Evolutionary conservation across 2,329 filamentous ascomycete species (phyloP), one percentile per base, ranked within the genome.

Genomic region (Fusarium newnesense): DNA sequence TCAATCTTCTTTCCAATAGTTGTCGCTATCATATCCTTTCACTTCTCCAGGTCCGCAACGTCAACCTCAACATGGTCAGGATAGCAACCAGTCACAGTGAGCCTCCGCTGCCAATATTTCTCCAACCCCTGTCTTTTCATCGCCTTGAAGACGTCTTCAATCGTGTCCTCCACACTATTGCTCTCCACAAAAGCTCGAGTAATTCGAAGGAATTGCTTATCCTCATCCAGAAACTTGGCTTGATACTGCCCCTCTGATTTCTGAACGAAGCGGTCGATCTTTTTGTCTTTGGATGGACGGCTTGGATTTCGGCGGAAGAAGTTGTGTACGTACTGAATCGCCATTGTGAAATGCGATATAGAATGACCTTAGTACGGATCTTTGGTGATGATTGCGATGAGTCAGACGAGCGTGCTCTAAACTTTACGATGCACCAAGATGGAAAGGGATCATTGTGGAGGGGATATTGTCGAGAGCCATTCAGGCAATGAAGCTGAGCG

Each of bases 331-430:
- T 50, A 50, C 30, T 50, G 47, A 50, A 32, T 50, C 21, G 30
- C 8, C 47, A 34, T 50, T 2, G 10, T n/a, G 21, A 9, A 32
- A 12, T 7, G 28, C 12, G 15, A n/a, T 15, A 9, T 32, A 12
- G 10, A 32, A 10, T 32, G 10, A 2, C 13, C 30, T 13, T 18
- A 2, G 30, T 1, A 34, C 2, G 11, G 4, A 0, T 10, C 0
- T 0, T 24, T 9, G 7, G 5, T 21, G 12, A 16, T 30, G 3
- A 9, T 47, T 30, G 9, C 4, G 15, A 34, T 50, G 8, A 10
- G 8, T 9, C 1, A 2, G 2, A 24, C 3, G 30, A 50, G 16
- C 5, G 16, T 19, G 5, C 8, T 19, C 11, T 19, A 16, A 2
- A 2, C 30, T 13, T 24, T 24, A 21, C 5, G 8, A 34, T 34